phyloP scores from a whole-genome alignment of 2,329 filamentous ascomycete species.

The Ascochyta viciae-villosae region DNA sequence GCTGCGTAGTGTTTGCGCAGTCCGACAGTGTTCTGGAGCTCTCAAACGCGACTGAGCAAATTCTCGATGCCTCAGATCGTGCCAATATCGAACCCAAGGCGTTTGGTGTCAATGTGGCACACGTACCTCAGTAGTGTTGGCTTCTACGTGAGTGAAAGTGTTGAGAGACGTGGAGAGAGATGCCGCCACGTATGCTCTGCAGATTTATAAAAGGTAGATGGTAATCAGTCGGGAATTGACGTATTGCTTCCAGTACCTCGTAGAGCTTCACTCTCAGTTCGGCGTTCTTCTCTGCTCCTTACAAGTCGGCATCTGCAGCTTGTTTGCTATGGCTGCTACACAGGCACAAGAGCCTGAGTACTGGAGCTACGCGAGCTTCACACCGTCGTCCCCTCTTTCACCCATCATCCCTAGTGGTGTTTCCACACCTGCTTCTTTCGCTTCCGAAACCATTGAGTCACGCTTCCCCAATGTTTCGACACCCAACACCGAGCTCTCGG shows the following conservation, averaged over 20 bases:
- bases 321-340: slow-evolving; percentile 1
- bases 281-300: background rate
- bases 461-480: background rate
- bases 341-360: background rate
- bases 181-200: background rate
- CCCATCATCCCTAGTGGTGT: background rate
- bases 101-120: slow-evolving; percentile 4
- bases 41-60: background rate
- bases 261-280: background rate
- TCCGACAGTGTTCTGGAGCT: background rate
- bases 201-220: background rate
- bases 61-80: background rate
- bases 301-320: background rate
- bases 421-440: slow-evolving; percentile 1
- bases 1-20: background rate
- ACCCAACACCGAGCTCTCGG: slow-evolving; percentile 1
- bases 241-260: background rate
- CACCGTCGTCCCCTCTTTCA: background rate
- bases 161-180: background rate
- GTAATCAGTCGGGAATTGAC: background rate
- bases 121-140: background rate
- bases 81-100: background rate
- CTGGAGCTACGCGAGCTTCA: slow-evolving; percentile 1
- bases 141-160: background rate
- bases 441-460: background rate